phyloP scores from a whole-genome alignment of 768 basidiomycete genomes.

The Boletus rufocinnamomeus region DNA sequence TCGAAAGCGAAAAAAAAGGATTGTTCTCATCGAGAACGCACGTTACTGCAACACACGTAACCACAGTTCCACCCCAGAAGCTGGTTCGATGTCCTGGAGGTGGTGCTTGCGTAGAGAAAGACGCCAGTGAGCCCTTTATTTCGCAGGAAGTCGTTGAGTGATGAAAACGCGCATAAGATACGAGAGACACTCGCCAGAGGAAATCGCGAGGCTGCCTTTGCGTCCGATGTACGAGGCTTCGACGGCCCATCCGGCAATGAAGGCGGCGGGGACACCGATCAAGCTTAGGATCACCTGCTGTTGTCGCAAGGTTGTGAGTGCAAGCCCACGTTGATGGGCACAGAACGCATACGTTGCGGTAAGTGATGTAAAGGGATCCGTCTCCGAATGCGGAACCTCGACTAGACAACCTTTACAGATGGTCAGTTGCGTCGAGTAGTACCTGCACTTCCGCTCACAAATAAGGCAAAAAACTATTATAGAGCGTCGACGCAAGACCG shows the following conservation, averaged over 20 bases:
- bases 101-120: constrained; percentile 75
- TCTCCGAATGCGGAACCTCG: constrained; percentile 71
- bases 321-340: too few species aligned
- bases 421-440: neutral
- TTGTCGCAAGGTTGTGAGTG: neutral
- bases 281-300: constrained; percentile 72
- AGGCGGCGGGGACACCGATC: constrained; percentile 69
- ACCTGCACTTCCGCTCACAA: constrained; percentile 38
- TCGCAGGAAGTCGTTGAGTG: constrained; percentile 48
- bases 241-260: constrained; percentile 71
- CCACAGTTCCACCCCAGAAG: constrained; percentile 83
- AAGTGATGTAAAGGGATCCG: constrained; percentile 67
- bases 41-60: constrained; percentile 64
- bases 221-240: constrained; percentile 65
- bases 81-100: constrained; percentile 65
- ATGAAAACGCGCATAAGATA: constrained; percentile 27
- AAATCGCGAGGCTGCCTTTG: constrained; percentile 63
- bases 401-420: constrained; percentile 49
- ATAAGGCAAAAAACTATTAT: constrained; percentile 55
- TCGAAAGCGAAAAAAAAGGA: neutral
- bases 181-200: constrained; percentile 51
- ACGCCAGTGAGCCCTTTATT: constrained; percentile 68
- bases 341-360: constrained; percentile 56
- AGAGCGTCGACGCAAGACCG: constrained; percentile 72
- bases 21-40: constrained; percentile 29